Evolutionary conservation across 1,284 basidiomycete species (phyloP), one percentile per base, ranked within the genome.

Genomic region (Bjerkandera adusta): DNA sequence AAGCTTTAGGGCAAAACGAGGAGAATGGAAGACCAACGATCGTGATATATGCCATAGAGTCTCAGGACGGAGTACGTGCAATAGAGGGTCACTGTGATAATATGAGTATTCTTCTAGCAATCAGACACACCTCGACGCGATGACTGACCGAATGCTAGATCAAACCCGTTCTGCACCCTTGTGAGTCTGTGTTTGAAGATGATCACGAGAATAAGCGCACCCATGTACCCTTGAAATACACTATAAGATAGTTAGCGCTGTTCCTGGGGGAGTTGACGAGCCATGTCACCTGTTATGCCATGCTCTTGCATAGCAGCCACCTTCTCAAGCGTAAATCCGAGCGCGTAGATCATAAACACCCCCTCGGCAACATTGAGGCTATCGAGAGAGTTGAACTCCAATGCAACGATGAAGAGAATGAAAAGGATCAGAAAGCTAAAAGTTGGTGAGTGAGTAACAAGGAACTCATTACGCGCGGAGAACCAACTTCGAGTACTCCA

Each of bases 251-350:
- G n/a, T n/a, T n/a, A 36, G 10, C 16, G 8, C 35, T 10, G 15
- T 4, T 33, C 12, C 40, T 4, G 8, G 22, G 24, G 25, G 45
- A 27, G 6, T 21, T 22, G 36, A 21, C 6, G 36, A 22, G 1
- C 8, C 10, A 18, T 21, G 2, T 5, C 53, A 80, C 89, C 85
- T 77, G 79, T 83, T 43, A 96, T 79, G 1, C 94, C 93, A 60
- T 94, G 93, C 63, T 97, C 94, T 62, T 96, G 89, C 81, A 96
- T 90, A 3, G 92, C 86, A 7, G 94, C 94, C 11, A 94, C 71
- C 63, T 95, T 96, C 64, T 97, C 94, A 4, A 97, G 71, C 0
- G 89, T 83, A 64, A 97, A 97, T 0, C 93, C 91, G 29, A 92
- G 69, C 0, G 87, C 85, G 64, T 92, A 95, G 4, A 86, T 59